phyloP scores from a whole-genome alignment of 768 basidiomycete species.

The Pulveroboletus sp. region DNA sequence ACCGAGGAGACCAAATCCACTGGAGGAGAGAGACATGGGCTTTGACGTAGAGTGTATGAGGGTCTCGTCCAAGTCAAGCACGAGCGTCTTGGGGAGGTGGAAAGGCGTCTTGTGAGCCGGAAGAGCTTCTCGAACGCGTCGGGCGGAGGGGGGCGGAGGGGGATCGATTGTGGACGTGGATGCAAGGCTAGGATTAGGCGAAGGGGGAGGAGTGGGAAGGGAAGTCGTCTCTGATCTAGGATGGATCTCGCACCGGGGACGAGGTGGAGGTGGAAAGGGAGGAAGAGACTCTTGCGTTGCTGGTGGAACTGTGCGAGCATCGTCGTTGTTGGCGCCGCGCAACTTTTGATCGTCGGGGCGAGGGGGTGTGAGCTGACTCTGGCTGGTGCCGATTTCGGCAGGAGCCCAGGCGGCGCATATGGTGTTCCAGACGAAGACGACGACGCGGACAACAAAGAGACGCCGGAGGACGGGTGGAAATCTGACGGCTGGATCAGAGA shows the following conservation, averaged over 20 bases:
- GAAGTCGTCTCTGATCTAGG: conserved; percentile 11
- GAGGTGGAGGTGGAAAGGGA: conserved; percentile 25
- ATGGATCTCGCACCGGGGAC: conserved; percentile 11
- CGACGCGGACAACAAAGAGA: conserved; percentile 67
- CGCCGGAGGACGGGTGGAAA: conserved; percentile 46
- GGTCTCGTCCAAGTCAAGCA: conserved; percentile 97
- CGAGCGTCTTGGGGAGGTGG: conserved; percentile 86
- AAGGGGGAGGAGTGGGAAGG: conserved; percentile 27
- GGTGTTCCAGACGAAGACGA: conserved; percentile 66
- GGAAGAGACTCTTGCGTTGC: conserved; percentile 16
- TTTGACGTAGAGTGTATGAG: conserved; percentile 96
- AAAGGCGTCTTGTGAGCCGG: conserved; percentile 63
- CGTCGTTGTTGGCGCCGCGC: conserved; percentile 8
- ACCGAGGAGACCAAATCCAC: conserved; percentile 61
- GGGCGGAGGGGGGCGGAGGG: conserved; percentile 16
- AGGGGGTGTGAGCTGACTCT: conserved; percentile 3
- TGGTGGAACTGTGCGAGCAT: conserved; percentile 19
- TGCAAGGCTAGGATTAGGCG: conserved; percentile 11
- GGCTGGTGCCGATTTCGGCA: conserved; percentile 20
- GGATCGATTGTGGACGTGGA: conserved; percentile 12
- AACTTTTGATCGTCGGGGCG: conserved; percentile 8
- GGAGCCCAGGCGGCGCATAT: conserved; percentile 47
- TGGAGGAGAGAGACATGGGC: conserved; percentile 47
- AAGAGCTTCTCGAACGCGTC: conserved; percentile 43
- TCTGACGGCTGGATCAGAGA: conserved; percentile 32